Conservation (phyloP, 352 stramenopile genomes). For the Phytophthora pinifolia region DNA sequence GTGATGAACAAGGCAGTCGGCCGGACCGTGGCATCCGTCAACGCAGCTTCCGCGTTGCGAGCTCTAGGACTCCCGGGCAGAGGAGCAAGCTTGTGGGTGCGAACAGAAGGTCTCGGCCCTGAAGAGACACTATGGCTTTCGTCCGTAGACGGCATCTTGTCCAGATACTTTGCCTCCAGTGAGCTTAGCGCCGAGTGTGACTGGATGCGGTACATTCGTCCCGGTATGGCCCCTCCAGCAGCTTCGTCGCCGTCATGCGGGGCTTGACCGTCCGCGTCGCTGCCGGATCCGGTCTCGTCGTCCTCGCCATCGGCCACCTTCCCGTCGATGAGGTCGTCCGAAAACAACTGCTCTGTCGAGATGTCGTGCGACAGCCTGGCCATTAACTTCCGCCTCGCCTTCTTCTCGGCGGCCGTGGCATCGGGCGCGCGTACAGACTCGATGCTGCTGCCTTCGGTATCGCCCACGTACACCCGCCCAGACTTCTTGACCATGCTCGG, state of each 20-base stretch:
- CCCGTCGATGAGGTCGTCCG: constrained; percentile 58
- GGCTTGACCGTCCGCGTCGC: constrained; percentile 22
- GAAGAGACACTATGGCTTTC: not conserved
- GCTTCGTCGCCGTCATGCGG: not conserved
- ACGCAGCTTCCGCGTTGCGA: constrained; percentile 8
- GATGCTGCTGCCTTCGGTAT: not conserved
- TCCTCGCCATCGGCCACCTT: constrained; percentile 59
- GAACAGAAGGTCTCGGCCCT: constrained; percentile 8
- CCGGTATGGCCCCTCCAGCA: constrained; percentile 6
- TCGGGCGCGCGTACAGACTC: not conserved
- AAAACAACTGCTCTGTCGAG: constrained; percentile 68
- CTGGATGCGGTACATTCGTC: constrained; percentile 59
- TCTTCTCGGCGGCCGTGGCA: constrained; percentile 14
- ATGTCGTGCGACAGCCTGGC: constrained; percentile 58
- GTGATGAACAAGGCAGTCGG: constrained; percentile 8
- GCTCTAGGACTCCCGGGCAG: constrained; percentile 19
- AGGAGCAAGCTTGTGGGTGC: constrained; percentile 31
- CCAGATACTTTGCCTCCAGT: constrained; percentile 44
- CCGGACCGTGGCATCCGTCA: constrained; percentile 4
- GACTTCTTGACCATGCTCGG: constrained; percentile 25
- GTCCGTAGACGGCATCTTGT: constrained; percentile 13
- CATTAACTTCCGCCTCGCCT: constrained; percentile 20
- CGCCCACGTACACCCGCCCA: constrained; percentile 24
- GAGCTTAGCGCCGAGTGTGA: constrained; percentile 66
- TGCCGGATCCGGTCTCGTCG: constrained; percentile 40